Base-by-base conservation (phyloP, 768 basidiomycete genomes). In the Sutorius australiensis region DNA sequence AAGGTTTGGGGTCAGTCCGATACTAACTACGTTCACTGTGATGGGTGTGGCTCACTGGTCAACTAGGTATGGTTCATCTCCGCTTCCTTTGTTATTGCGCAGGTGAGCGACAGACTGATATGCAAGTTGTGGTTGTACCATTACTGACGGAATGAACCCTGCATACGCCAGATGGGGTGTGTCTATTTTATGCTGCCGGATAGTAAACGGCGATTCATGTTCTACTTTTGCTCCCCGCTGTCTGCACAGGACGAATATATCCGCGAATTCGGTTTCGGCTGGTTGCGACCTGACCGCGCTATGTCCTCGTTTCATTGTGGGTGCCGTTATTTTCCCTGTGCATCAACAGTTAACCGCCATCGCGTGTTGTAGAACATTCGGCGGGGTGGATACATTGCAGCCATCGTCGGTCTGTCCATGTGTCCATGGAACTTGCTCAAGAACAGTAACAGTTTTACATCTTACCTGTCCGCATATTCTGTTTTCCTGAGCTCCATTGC, bases 281-380 rank as follows among this genome's bases (percentile, higher is more conserved):
- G 89, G 91, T 13, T 90, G 88, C 62, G 89, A 92, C 67, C 69
- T 92, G 59, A 92, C 89, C 2, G 82, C 89, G 3, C 77, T 92
- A 30, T 75, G 82, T 59, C 90, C 91, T 50, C 83, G 83, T 44
- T 92, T 82, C 70, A 81, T 92, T 61, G 83, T 83, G 58, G 30
- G 79, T 72, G 21, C 46, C 31, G n/a, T 37, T 40, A 21, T 50
- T 44, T 14, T 24, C n/a, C 32, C 39, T 34, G 42, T 34, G 13
- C 11, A 50, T 50, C 48, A 17, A 41, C 48, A 48, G 55, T 32
- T 12, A 6, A 46, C 41, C 24, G 4, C 48, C 42, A 27, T 27
- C 10, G 8, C 36, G 28, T 19, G 27, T 28, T 45, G 10, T 53
- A 86, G 83, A 91, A 87, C 64, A 92, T 93, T 64, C 83, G 90